Evolutionary conservation across 352 stramenopile genomes (phyloP).

Genomic region (Phytophthora cryptogea): DNA sequence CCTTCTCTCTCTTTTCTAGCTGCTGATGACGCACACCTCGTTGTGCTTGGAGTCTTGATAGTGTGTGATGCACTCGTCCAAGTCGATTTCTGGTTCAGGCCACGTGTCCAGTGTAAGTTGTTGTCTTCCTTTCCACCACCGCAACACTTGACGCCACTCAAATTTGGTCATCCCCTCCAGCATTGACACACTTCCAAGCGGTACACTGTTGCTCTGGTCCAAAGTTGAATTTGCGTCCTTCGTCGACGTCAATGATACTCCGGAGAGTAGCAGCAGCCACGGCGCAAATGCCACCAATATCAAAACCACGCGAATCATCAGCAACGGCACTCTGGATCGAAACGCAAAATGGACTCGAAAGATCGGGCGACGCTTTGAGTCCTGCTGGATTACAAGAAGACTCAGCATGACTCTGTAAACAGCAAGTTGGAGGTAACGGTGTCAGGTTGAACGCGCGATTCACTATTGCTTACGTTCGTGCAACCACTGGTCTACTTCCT

Average conservation of each 20-base stretch:
- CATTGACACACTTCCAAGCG: constrained; percentile 2
- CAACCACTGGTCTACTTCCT: constrained; percentile 18
- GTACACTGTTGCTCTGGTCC: neutral
- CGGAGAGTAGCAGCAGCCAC: constrained; percentile 25
- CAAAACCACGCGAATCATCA: constrained; percentile 27
- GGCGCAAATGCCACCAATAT: constrained; percentile 21
- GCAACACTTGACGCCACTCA: constrained; percentile 23
- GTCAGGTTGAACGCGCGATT: constrained; percentile 9
- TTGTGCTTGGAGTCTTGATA: constrained; percentile 47
- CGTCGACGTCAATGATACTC: neutral
- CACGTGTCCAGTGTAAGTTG: constrained; percentile 29
- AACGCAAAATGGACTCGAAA: constrained; percentile 16
- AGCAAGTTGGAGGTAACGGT: constrained; percentile 2
- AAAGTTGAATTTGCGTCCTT: neutral
- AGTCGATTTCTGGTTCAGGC: constrained; percentile 29
- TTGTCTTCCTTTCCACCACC: constrained; percentile 19
- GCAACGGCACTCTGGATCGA: neutral
- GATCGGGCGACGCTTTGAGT: constrained; percentile 22
- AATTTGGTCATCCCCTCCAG: constrained; percentile 14
- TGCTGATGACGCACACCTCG: constrained; percentile 59
- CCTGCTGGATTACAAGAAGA: constrained; percentile 8
- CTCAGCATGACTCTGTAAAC: neutral
- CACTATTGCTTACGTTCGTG: constrained; percentile 24
- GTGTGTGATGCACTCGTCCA: constrained; percentile 49
- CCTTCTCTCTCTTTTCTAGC: constrained; percentile 21